Evolutionary conservation across 495 filamentous ascomycete species (phyloP), one percentile per base, ranked within the genome.

Genomic region (Penicillium bovifimosum): DNA sequence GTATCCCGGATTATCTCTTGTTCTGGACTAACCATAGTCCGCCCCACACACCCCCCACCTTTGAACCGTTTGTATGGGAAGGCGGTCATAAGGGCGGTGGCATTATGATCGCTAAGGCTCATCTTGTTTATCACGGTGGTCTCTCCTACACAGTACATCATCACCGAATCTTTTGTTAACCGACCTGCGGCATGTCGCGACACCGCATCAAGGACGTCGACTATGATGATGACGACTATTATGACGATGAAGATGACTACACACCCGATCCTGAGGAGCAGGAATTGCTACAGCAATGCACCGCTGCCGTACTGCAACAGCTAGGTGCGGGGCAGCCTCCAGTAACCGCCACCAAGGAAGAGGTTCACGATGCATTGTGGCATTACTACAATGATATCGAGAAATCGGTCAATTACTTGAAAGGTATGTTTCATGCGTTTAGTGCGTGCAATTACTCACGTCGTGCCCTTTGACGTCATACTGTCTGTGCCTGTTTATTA

Each of bases 381-480:
- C 82, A 97, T 67, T 96, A 96, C 67, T 98, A 91, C 67, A 96
- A 88, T 63, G 92, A 98, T 64, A 76, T 96, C 24, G 81, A 82
- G 24, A 96, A 96, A 64, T 80, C 88, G 0, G 85, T 91, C 16
- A 75, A 80, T 50, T 96, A 92, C 61, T 69, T 98, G 33, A 73
- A 82, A 39, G 81, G 84, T 82, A 84, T 71, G 59, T 60, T n/a
- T 5, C 2, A n/a, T 28, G 9, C 24, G 59, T 60, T n/a, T 6
- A 3, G 11, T 28, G 9, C 24, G 18, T 47, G 11, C 38, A 31
- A 5, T 40, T 10, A 11, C 24, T 45, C 9, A 9, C n/a, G 8
- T 9, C 2, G 9, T 8, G 7, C 27, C 7, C 9, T 13, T 9
- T 31, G 34, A 36, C 13, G 34, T 36, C n/a, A n/a, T 36, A 16